Evolutionary conservation across 257 asterid genomes (phyloP).

Genomic region (Primulina eburnea): DNA sequence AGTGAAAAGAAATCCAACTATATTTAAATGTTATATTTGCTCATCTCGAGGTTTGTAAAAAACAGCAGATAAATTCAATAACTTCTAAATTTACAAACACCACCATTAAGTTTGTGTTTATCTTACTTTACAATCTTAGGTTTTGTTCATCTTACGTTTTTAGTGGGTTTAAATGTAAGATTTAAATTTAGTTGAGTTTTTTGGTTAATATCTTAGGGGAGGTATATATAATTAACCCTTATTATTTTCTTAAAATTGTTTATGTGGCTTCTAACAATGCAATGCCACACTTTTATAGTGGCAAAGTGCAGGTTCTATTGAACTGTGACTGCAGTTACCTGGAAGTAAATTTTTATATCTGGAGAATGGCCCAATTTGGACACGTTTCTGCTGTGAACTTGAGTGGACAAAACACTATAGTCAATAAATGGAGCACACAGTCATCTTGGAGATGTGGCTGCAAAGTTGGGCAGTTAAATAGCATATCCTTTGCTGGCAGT

Average conservation of each 20-base stretch:
- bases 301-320: slow-evolving; percentile 27
- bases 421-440: slow-evolving; percentile 35
- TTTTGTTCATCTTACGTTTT: too few species aligned
- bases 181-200: too few species aligned
- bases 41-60: too few species aligned
- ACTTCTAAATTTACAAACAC: too few species aligned
- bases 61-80: too few species aligned
- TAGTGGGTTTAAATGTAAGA: too few species aligned
- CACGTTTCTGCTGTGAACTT: slow-evolving; percentile 73
- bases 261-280: slow-evolving; percentile 7
- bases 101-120: too few species aligned
- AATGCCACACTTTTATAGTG: slow-evolving; percentile 3
- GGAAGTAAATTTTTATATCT: slow-evolving; percentile 19
- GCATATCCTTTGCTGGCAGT: slow-evolving; percentile 53
- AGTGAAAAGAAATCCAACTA: too few species aligned
- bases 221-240: too few species aligned
- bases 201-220: too few species aligned
- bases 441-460: slow-evolving; percentile 33
- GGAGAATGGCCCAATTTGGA: slow-evolving; percentile 65
- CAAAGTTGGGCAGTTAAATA: slow-evolving; percentile 33
- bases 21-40: too few species aligned
- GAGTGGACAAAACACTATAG: slow-evolving; percentile 45
- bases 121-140: too few species aligned
- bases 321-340: slow-evolving; percentile 2
- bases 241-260: not conserved